Base-by-base conservation (phyloP, 768 basidiomycete species). In the Phanerochaete carnosa region DNA sequence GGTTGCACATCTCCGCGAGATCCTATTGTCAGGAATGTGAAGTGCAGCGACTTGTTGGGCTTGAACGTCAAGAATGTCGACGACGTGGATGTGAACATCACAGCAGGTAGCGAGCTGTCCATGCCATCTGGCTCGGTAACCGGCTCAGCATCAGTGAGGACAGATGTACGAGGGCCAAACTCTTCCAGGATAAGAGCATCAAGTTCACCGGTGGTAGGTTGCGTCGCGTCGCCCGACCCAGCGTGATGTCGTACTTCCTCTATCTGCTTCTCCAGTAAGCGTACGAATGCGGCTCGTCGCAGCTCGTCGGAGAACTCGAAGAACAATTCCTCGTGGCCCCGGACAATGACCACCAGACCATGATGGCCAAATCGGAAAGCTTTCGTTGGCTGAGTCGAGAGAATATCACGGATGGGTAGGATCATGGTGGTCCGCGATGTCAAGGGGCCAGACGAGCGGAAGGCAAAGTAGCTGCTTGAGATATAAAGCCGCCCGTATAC, bases 1-100 rank as follows among this genome's bases (percentile, higher is more conserved):
- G 96, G 96, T 73, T 99, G 96, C 9, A 98, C 97, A 71, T 99
- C 96, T 55, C 96, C 96, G 54, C 96, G 83, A 23, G 94, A 95
- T 6, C 96, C 96, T 65, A 99, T 97, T 1, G 96, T 98, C 63
- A 98, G 75, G 75, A 96, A 94, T 0, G 97, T 98, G 69, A 99
- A 92, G 66, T 86, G 89, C 62, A 99, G 75, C 1, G 91, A 78
- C 65, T 90, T 83, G 67, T 83, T 82, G 1, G 96, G 97, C 73
- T 94, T 95, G 79, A 99, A 99, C 6, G 94, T 96, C 64, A 99
- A 76, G 77, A 98, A 98, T 1, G 96, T 96, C 2, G 93, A 94
- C 0, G 93, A 94, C n/a, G 90, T 88, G 12, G 93, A 95, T 1
- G 90, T 94, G 74, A 99, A 98, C 92, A 98, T 95, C 45, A 94